These are phyloP conservation scores for Malus asiatica DNA, from an alignment of 306 rosid genomes.

Conservation along the genomic window DNA sequence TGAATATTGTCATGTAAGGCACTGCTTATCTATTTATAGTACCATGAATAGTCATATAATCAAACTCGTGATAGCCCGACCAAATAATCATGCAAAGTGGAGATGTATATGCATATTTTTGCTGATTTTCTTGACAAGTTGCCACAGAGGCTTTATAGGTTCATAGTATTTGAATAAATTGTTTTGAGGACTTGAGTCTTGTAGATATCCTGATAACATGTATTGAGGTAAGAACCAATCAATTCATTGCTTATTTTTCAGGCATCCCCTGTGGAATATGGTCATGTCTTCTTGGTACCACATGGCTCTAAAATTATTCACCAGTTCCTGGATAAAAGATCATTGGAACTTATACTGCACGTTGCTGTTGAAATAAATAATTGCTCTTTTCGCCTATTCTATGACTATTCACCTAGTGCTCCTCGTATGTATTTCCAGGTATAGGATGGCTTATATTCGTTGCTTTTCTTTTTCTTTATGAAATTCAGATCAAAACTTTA, in stretches of 20 bases:
- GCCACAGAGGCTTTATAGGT: neutral
- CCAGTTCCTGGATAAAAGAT: constrained; percentile 19
- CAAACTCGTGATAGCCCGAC: neutral
- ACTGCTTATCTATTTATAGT: neutral
- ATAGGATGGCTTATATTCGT: neutral
- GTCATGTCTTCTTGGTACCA: constrained; percentile 35
- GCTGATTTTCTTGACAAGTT: neutral
- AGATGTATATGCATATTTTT: neutral
- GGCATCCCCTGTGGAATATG: constrained; percentile 35
- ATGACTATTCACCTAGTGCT: constrained; percentile 19
- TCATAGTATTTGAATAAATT: neutral
- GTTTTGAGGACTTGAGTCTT: neutral
- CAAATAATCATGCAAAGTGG: neutral
- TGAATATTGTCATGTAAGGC: constrained; percentile 13
- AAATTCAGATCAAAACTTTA: neutral
- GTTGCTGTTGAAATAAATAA: constrained; percentile 35
- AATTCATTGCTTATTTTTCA: neutral
- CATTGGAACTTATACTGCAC: constrained; percentile 27
- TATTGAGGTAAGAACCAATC: neutral
- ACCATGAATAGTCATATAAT: neutral
- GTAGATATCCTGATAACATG: neutral
- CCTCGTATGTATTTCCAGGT: constrained; percentile 34
- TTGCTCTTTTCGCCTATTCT: constrained; percentile 30
- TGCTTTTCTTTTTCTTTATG: neutral
- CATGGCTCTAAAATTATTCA: constrained; percentile 6